Percentiles rank a stretch among this genome's conserved stretches.
phyloP scores from a whole-genome alignment of 768 basidiomycete species.

The Tulasnella sp. region DNA sequence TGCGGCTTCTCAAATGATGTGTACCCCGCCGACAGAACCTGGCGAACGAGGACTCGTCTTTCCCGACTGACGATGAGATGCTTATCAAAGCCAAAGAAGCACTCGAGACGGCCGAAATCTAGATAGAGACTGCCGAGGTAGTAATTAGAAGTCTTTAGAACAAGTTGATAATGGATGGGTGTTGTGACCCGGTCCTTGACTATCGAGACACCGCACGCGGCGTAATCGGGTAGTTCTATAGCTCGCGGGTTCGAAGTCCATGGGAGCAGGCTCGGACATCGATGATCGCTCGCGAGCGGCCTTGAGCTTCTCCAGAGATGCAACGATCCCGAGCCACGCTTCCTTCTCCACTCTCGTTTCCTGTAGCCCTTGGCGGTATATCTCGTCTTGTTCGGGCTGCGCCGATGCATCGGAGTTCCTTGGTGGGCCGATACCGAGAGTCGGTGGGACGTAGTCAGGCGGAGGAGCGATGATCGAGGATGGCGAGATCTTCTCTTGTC shows the following conservation, averaged over 20 bases:
- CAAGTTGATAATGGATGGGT: too few relatives aligned
- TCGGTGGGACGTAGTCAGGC: slow-evolving; percentile 10
- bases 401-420: not conserved
- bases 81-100: slow-evolving; percentile 47
- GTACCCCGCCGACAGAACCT: not conserved
- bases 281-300: not conserved
- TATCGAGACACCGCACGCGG: too few relatives aligned
- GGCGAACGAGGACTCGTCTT: not conserved
- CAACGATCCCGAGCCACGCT: slow-evolving; percentile 16
- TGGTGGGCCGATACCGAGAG: slow-evolving; percentile 8
- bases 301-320: not conserved
- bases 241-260: not conserved
- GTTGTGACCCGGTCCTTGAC: too few relatives aligned
- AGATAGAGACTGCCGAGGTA: too few relatives aligned
- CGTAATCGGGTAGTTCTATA: too few relatives aligned
- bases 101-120: slow-evolving; percentile 42
- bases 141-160: too few relatives aligned
- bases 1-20: not conserved
- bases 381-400: not conserved
- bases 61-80: slow-evolving; percentile 21
- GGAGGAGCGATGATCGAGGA: slow-evolving; percentile 14
- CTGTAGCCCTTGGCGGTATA: slow-evolving; percentile 12
- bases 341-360: slow-evolving; percentile 15
- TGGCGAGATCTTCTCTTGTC: slow-evolving; percentile 13
- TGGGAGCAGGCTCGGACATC: not conserved